Conservation (phyloP, 2,329 filamentous ascomycete species). For the Knoxdaviesia proteae region DNA sequence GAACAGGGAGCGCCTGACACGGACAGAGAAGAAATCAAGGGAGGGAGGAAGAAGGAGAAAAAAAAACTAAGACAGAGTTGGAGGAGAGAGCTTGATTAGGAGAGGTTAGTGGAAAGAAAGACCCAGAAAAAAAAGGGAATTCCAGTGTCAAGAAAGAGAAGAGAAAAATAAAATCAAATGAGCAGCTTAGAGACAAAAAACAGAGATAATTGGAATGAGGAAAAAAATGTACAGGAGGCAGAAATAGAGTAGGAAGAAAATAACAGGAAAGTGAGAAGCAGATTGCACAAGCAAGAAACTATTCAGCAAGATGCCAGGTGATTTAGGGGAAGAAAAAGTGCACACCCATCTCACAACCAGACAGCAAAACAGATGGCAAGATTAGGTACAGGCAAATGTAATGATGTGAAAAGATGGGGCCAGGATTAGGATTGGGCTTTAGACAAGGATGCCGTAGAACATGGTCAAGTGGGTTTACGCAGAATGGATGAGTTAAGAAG, state of each 20-base stretch:
- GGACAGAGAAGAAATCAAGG: background rate
- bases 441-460: no score
- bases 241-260: background rate
- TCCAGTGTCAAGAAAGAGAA: background rate
- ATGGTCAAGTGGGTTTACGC: no score
- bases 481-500: no score
- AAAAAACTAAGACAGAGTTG: background rate
- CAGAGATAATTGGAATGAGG: background rate
- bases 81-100: background rate
- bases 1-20: background rate
- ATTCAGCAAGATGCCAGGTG: background rate
- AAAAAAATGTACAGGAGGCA: background rate
- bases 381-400: background rate
- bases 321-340: no score
- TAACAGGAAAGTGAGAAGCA: background rate
- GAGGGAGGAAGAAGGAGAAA: background rate
- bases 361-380: background rate
- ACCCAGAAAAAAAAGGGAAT: background rate
- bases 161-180: background rate
- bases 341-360: no score
- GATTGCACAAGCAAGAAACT: background rate
- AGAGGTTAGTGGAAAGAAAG: background rate
- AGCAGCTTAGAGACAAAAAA: background rate
- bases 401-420: background rate
- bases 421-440: no score